Base-by-base conservation (phyloP, 371 early-diverging fungal genomes). In the Circinella minor region DNA sequence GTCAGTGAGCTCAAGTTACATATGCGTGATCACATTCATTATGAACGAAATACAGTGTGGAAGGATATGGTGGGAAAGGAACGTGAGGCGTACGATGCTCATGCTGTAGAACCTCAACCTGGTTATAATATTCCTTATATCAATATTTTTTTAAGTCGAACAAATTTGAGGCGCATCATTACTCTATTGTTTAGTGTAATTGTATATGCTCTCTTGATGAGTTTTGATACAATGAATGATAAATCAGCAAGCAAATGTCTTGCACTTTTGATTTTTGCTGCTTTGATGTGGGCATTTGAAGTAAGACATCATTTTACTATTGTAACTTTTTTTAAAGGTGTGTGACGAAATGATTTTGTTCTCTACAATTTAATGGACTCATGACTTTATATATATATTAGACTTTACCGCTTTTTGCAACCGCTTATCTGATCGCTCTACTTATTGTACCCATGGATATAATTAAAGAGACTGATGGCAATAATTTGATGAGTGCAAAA, bases 11-110 rank as follows among this genome's bases (percentile, higher is more conserved):
- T 94, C 38, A 85, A 88, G 36, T 71, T 79, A 11, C 84, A 89
- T 39, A 74, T 93, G 69, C 82, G 91, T 17, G 92, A 94, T 61
- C 88, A 87, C 55, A 83, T 94, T 61, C 84, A 86, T n/a, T 93
- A 86, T 82, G 92, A 92, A 71, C 87, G 94, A 43, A 91, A 89
- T 65, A 92, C 93, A 0, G 84, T 94, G 27, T 94, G 94, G 94
- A 81, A 91, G 61, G 94, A 93, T 70, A 86, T 93, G 90, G 84
- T 94, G 36, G 86, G 87, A 17, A 77, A 86, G 61, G 93, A 93
- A 72, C 87, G 94, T 37, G 72, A 81, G 69, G 78, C 82, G 3
- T 67, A 73, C 20, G 84, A 81, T 51, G 80, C 83, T 3, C 73
- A 75, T 9, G 82, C 84, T 7, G 63, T 73, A 4, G 34, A 65